phyloP scores from a whole-genome alignment of 225 moss, liverwort and hornwort species.

The Anthoceros angustus region DNA sequence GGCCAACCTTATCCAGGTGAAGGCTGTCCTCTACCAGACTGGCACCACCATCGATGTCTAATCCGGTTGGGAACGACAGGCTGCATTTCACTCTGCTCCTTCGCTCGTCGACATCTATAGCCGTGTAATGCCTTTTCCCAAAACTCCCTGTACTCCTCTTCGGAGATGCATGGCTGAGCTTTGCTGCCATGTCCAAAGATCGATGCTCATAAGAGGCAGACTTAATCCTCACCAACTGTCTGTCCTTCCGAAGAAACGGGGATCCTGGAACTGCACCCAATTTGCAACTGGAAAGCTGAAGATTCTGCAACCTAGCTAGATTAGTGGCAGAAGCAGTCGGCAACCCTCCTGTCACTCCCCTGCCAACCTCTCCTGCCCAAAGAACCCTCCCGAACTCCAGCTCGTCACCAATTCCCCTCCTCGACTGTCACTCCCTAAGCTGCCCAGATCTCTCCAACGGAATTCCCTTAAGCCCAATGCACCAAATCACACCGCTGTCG shows the following conservation, averaged over 20 bases:
- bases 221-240: neutral
- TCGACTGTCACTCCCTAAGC: too few species aligned
- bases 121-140: neutral
- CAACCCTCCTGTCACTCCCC: too few species aligned
- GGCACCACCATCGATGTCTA: neutral
- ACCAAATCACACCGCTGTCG: too few species aligned
- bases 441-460: too few species aligned
- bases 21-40: conserved; percentile 2
- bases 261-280: neutral
- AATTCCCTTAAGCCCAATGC: too few species aligned
- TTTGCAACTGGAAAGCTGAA: neutral
- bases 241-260: neutral
- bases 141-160: neutral
- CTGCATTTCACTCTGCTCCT: neutral
- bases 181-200: neutral
- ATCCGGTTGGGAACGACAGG: neutral
- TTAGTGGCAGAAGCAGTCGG: too few species aligned
- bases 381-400: too few species aligned
- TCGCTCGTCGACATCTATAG: neutral
- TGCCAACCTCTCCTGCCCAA: too few species aligned
- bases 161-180: neutral
- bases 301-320: too few species aligned
- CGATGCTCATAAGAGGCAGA: neutral
- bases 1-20: neutral
- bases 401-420: too few species aligned